These are phyloP conservation scores for Leccinum incarnatum DNA, from an alignment of 768 basidiomycete species.

Conservation along the genomic window DNA sequence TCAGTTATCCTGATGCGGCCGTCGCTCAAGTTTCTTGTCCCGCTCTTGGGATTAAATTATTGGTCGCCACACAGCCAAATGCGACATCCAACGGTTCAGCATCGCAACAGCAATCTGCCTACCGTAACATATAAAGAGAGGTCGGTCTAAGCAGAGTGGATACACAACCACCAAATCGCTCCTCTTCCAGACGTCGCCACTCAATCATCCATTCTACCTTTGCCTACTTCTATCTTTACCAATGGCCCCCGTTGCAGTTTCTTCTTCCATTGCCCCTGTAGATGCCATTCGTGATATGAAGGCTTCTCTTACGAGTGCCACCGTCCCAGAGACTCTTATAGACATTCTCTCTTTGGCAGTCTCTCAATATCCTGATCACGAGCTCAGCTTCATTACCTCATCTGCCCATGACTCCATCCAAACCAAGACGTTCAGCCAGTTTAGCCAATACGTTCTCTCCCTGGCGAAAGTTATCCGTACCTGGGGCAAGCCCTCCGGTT, in stretches of 20 bases:
- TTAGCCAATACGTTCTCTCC: slow-evolving; percentile 15
- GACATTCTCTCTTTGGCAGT: slow-evolving; percentile 24
- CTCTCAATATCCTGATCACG: slow-evolving; percentile 20
- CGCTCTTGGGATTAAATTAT: not conserved
- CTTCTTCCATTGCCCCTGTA: slow-evolving; percentile 9
- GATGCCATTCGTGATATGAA: slow-evolving; percentile 13
- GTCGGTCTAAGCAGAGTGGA: slow-evolving; percentile 5
- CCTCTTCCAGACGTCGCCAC: slow-evolving; percentile 2
- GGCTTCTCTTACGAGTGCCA: slow-evolving; percentile 8
- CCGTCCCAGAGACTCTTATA: slow-evolving; percentile 17
- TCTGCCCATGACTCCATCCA: slow-evolving; percentile 30
- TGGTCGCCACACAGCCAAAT: not conserved
- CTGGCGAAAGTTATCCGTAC: slow-evolving; percentile 22
- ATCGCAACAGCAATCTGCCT: not conserved
- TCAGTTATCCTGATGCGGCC: slow-evolving; percentile 1
- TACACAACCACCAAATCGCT: not conserved
- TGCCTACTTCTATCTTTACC: not conserved
- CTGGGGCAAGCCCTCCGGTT: slow-evolving; percentile 27
- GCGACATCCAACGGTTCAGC: not conserved
- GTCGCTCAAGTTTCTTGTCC: not conserved
- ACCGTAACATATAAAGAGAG: slow-evolving; percentile 20
- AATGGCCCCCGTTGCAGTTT: slow-evolving; percentile 18
- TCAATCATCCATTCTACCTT: not conserved
- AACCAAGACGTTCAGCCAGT: slow-evolving; percentile 24
- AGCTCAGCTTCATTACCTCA: slow-evolving; percentile 28